phyloP scores from a whole-genome alignment of 805 yeast genomes.

The Saccharomycopsis guyanensis region DNA sequence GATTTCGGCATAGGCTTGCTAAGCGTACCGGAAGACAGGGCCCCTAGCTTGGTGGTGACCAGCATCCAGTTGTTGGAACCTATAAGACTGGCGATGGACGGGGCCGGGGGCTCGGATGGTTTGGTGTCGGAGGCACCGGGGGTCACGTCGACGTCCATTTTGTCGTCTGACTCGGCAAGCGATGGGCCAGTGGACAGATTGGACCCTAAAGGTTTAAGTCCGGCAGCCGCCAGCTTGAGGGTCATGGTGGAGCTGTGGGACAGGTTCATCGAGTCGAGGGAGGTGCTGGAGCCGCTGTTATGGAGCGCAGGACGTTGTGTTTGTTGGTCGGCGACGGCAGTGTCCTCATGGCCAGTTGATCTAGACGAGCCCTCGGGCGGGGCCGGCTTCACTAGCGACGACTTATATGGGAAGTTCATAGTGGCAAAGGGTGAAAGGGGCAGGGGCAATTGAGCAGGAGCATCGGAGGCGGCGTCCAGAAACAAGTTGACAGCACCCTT shows the following conservation, averaged over 20 bases:
- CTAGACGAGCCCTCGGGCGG: neutral
- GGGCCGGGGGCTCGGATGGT: neutral
- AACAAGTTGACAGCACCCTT: too few species aligned
- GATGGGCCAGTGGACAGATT: neutral
- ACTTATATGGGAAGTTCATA: neutral
- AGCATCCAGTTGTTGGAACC: constrained; percentile 1
- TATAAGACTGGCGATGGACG: neutral
- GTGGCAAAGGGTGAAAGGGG: too few species aligned
- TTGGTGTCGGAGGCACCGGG: neutral
- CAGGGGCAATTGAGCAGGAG: too few species aligned
- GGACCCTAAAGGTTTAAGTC: neutral
- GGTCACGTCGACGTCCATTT: neutral
- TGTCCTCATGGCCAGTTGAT: too few species aligned
- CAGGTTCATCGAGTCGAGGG: constrained; percentile 10
- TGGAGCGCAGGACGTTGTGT: neutral
- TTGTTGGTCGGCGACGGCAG: neutral
- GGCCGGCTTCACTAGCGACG: neutral
- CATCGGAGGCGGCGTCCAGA: too few species aligned
- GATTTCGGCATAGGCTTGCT: neutral
- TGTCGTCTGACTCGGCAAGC: neutral
- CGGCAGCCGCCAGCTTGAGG: constrained; percentile 4
- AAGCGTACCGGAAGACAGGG: neutral
- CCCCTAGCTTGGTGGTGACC: neutral
- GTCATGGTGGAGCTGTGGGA: constrained; percentile 6
- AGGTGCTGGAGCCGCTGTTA: constrained; percentile 6